These are phyloP conservation scores for Skeletonema tropicum DNA, from an alignment of 108 stramenopile genomes.

Conservation along the genomic window DNA sequence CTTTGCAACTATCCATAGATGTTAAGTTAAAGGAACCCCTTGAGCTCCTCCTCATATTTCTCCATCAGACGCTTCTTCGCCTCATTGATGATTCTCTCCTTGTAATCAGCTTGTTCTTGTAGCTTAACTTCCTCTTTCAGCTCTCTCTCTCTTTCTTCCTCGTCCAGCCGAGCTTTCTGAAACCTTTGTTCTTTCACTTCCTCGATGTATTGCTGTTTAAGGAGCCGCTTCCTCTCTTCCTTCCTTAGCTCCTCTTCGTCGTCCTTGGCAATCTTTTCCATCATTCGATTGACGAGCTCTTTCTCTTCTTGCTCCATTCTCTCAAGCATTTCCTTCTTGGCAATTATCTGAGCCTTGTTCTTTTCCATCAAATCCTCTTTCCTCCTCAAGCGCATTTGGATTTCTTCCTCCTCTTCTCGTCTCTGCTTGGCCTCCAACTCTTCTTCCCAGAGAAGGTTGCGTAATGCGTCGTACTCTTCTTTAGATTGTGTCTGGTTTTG, in stretches of 20 bases:
- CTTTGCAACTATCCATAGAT: no score
- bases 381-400: conserved; percentile 24
- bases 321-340: conserved; percentile 57
- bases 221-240: conserved; percentile 31
- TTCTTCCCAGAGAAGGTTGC: conserved; percentile 74
- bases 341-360: conserved; percentile 55
- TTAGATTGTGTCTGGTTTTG: conserved; percentile 47
- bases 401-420: conserved; percentile 57
- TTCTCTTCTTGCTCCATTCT: conserved; percentile 64
- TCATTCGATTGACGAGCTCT: conserved; percentile 63
- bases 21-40: conserved; percentile 48
- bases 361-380: conserved; percentile 59
- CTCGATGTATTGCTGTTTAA: conserved; percentile 51
- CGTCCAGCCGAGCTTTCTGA: conserved; percentile 41
- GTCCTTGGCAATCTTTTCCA: conserved; percentile 64
- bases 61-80: conserved; percentile 55
- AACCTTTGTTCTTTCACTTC: conserved; percentile 50
- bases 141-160: conserved; percentile 54
- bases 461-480: conserved; percentile 59
- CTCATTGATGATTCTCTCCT: conserved; percentile 55
- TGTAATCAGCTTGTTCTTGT: conserved; percentile 55
- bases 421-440: conserved; percentile 61
- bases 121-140: conserved; percentile 28
- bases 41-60: conserved; percentile 56
- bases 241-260: conserved; percentile 52